Conservation (phyloP, 2,329 filamentous ascomycete species). For the Lasiodiplodia citricola region DNA sequence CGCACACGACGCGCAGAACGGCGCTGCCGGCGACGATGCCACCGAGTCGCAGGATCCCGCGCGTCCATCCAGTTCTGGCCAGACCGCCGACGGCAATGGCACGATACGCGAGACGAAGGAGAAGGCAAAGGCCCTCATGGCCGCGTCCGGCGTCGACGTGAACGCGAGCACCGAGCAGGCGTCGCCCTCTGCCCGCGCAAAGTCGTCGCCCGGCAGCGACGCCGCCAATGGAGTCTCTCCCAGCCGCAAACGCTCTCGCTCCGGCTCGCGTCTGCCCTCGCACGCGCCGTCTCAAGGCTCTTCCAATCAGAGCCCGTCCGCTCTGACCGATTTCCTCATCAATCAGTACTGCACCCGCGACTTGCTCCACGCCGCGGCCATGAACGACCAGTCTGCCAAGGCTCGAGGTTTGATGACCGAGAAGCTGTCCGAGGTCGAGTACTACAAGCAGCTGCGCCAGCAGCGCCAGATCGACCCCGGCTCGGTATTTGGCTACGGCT, state of each 20-base stretch:
- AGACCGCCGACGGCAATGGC: slow-evolving; percentile 45
- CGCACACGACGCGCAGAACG: slow-evolving; percentile 40
- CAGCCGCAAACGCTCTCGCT: slow-evolving; percentile 64
- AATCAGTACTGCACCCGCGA: slow-evolving; percentile 71
- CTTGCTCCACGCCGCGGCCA: slow-evolving; percentile 61
- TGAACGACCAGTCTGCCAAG: slow-evolving; percentile 54
- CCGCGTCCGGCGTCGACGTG: slow-evolving; percentile 54
- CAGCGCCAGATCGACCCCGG: slow-evolving; percentile 62
- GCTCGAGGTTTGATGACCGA: slow-evolving; percentile 58
- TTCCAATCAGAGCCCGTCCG: slow-evolving; percentile 46
- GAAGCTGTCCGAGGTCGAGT: slow-evolving; percentile 70
- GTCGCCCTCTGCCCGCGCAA: slow-evolving; percentile 33
- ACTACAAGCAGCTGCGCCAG: slow-evolving; percentile 72
- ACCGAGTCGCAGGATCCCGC: slow-evolving; percentile 40
- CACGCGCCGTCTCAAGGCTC: slow-evolving; percentile 43
- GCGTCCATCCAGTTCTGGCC: slow-evolving; percentile 35
- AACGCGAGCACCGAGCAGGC: slow-evolving; percentile 39
- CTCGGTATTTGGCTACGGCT: slow-evolving; percentile 71
- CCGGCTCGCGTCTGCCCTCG: slow-evolving; percentile 60
- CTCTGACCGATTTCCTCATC: slow-evolving; percentile 55
- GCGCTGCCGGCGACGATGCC: slow-evolving; percentile 38
- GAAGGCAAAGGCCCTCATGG: slow-evolving; percentile 64
- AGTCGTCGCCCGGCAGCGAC: slow-evolving; percentile 41
- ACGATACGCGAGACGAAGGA: slow-evolving; percentile 64
- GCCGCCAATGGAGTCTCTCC: slow-evolving; percentile 55